These are phyloP conservation scores for Debaryomyces hansenii DNA, from an alignment of 805 yeast species.

Conservation along the genomic window DNA sequence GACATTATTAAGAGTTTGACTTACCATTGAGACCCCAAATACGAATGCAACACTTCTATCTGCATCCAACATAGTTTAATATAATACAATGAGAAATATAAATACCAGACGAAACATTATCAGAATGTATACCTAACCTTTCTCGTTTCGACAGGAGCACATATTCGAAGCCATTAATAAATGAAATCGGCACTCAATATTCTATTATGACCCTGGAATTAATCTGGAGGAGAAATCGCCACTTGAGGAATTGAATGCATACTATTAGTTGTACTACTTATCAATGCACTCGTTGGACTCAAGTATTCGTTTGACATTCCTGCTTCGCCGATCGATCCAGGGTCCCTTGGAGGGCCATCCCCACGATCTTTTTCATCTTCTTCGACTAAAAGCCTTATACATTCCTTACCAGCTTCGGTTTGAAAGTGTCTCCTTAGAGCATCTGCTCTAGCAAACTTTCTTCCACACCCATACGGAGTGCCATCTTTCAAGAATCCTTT, in stretches of 20 bases:
- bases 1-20: too few relatives aligned
- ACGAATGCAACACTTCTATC: too few relatives aligned
- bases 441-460: conserved; percentile 48
- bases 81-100: too few relatives aligned
- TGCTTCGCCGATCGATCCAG: conserved; percentile 1
- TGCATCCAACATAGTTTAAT: too few relatives aligned
- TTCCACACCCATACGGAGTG: conserved; percentile 45
- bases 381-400: conserved; percentile 40
- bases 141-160: too few relatives aligned
- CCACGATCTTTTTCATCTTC: conserved; percentile 35
- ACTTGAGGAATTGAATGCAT: conserved; percentile 26
- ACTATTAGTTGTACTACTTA: conserved; percentile 5
- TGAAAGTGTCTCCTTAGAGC: conserved; percentile 47
- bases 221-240: conserved; percentile 42
- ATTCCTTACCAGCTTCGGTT: conserved; percentile 46
- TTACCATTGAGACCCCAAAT: too few relatives aligned
- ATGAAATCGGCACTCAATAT: too few relatives aligned
- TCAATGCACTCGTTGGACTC: conserved; percentile 16
- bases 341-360: conserved; percentile 6
- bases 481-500: conserved; percentile 63
- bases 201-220: background rate
- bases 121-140: too few relatives aligned
- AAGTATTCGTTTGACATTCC: conserved; percentile 10
- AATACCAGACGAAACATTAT: too few relatives aligned
- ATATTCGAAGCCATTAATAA: too few relatives aligned